A percentile compares a stretch with the other conserved stretches of the same genome.
Conservation (phyloP, 2,329 filamentous ascomycete genomes). For the Fusarium sublunatum region DNA sequence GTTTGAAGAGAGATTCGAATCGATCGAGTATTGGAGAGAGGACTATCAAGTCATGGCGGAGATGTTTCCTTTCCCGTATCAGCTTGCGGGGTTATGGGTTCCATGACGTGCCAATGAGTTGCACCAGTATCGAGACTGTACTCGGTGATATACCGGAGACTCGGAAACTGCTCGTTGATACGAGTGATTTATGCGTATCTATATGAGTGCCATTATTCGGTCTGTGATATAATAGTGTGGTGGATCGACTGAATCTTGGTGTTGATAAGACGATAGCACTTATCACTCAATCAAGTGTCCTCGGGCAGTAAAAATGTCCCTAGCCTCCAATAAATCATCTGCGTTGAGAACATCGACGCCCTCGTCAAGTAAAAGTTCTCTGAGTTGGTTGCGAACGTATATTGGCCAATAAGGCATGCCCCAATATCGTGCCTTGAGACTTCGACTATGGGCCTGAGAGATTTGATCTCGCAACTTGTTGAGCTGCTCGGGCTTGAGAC, state of each 20-base stretch:
- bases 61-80: slow-evolving; percentile 30
- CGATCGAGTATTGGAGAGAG: background rate
- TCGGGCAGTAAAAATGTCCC: slow-evolving; percentile 22
- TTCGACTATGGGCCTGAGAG: slow-evolving; percentile 61
- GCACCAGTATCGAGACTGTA: slow-evolving; percentile 24
- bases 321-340: slow-evolving; percentile 64
- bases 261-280: background rate
- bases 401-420: slow-evolving; percentile 68
- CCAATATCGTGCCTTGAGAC: slow-evolving; percentile 71
- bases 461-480: slow-evolving; percentile 59
- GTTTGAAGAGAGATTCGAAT: slow-evolving; percentile 9
- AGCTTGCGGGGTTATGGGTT: slow-evolving; percentile 42
- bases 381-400: slow-evolving; percentile 64
- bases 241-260: background rate
- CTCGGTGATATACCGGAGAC: slow-evolving; percentile 48
- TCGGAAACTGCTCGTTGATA: slow-evolving; percentile 34
- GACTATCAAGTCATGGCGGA: slow-evolving; percentile 27
- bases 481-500: slow-evolving; percentile 59
- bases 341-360: slow-evolving; percentile 71
- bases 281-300: slow-evolving; percentile 6
- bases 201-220: slow-evolving; percentile 1
- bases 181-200: slow-evolving; percentile 6
- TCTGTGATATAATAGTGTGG: background rate
- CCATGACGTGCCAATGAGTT: slow-evolving; percentile 37
- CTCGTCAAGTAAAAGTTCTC: slow-evolving; percentile 65